A percentile compares a stretch with the other conserved stretches of the same genome.
Conservation (phyloP, 2,329 filamentous ascomycete genomes). For the Magnaporthales sp. region DNA sequence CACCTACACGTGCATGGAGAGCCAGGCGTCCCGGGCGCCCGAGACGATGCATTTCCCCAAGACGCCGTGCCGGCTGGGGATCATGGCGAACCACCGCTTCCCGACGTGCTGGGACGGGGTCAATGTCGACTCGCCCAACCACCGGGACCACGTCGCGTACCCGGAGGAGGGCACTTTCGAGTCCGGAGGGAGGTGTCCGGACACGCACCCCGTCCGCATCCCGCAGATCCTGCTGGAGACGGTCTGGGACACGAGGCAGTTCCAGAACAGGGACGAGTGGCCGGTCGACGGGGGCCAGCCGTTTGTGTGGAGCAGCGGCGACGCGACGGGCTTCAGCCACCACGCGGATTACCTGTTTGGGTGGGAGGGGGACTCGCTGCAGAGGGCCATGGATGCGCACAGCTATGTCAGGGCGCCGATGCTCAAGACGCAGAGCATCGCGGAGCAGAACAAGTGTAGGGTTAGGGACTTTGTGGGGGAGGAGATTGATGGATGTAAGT, state of each 20-base stretch:
- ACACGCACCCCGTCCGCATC: conserved; percentile 28
- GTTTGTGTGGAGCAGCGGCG: conserved; percentile 31
- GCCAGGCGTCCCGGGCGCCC: conserved; percentile 25
- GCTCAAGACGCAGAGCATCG: conserved; percentile 19
- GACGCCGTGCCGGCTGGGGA: conserved; percentile 28
- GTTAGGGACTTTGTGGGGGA: conserved; percentile 18
- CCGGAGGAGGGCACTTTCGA: conserved; percentile 30
- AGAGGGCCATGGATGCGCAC: conserved; percentile 28
- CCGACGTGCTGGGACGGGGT: conserved; percentile 46
- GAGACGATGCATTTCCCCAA: conserved; percentile 30
- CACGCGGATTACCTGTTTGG: conserved; percentile 35
- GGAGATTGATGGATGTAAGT: conserved; percentile 20
- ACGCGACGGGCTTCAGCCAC: conserved; percentile 24
- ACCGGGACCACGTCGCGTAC: conserved; percentile 35
- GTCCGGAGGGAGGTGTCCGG: conserved; percentile 33
- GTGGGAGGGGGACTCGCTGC: conserved; percentile 32
- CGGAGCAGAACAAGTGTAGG: conserved; percentile 18
- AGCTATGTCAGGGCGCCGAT: conserved; percentile 18
- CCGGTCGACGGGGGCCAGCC: conserved; percentile 26
- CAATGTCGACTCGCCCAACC: conserved; percentile 36
- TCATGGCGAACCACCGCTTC: conserved; percentile 36
- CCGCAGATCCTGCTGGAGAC: conserved; percentile 35
- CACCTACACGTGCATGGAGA: conserved; percentile 29
- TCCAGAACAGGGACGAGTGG: conserved; percentile 27
- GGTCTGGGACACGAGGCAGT: conserved; percentile 19